Evolutionary conservation across 371 early-diverging fungal species (phyloP).

Genomic region (Enterospora canceri): DNA sequence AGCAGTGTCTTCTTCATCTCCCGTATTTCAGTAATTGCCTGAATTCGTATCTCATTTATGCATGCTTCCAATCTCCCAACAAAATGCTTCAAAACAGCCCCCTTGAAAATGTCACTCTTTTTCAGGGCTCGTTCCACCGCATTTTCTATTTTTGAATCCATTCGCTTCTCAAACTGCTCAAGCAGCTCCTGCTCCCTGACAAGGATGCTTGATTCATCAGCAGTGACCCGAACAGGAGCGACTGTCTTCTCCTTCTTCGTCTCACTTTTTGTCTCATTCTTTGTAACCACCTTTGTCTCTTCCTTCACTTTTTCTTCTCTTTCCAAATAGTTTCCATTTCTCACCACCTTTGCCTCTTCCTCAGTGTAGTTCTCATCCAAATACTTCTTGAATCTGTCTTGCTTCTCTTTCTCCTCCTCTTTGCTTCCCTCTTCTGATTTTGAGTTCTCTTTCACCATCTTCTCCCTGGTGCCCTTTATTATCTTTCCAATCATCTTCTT

Average conservation of each 20-base stretch:
- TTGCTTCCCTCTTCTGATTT: neutral
- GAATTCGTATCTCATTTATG: constrained; percentile 52
- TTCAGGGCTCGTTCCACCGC: neutral
- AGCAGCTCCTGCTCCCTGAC: neutral
- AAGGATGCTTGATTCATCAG: neutral
- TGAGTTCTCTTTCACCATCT: neutral
- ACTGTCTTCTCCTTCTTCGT: neutral
- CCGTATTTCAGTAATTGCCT: constrained; percentile 39
- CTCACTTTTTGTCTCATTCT: neutral
- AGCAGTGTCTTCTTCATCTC: constrained; percentile 11
- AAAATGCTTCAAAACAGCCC: constrained; percentile 27
- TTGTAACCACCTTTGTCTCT: neutral
- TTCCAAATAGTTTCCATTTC: neutral
- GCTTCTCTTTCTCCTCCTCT: neutral
- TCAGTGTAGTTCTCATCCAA: too few relatives aligned
- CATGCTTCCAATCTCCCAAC: constrained; percentile 48
- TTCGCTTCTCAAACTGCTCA: neutral
- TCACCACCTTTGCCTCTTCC: too few relatives aligned
- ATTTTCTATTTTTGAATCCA: neutral
- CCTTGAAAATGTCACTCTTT: constrained; percentile 26
- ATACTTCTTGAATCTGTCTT: neutral
- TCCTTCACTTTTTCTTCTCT: neutral
- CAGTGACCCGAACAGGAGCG: neutral
- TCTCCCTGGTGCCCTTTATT: neutral
- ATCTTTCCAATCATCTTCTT: neutral